phyloP scores from a whole-genome alignment of 352 stramenopile genomes.

The Elongisporangium undulatum region DNA sequence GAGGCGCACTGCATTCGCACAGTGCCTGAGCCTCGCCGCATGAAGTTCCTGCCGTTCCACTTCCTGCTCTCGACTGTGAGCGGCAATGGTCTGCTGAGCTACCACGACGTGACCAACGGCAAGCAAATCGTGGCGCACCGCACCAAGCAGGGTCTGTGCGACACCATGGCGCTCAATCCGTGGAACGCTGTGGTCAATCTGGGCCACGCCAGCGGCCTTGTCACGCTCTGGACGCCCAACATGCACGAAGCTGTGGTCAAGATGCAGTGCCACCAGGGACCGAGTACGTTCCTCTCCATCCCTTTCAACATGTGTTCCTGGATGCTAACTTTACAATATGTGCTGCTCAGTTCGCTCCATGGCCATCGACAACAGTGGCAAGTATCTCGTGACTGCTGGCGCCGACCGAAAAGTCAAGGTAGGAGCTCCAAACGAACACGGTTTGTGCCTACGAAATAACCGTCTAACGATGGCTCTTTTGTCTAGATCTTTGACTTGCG shows the following conservation, averaged over 20 bases:
- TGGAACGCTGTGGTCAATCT: constrained; percentile 96
- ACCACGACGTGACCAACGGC: constrained; percentile 96
- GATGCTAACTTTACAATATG: constrained; percentile 11
- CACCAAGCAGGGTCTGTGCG: constrained; percentile 91
- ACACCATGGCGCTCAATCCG: constrained; percentile 94
- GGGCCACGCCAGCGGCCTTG: constrained; percentile 96
- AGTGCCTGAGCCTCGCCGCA: constrained; percentile 87
- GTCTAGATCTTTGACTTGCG: constrained; percentile 94
- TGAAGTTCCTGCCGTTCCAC: constrained; percentile 99
- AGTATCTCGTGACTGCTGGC: constrained; percentile 96
- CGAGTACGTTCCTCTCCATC: constrained; percentile 61
- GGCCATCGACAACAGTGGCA: constrained; percentile 90
- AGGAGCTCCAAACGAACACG: not conserved
- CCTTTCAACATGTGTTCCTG: not conserved
- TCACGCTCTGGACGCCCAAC: constrained; percentile 98
- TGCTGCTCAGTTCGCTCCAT: constrained; percentile 73
- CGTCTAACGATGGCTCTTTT: not conserved
- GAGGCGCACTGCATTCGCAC: constrained; percentile 96
- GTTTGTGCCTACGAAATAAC: no score
- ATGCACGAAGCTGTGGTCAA: constrained; percentile 94
- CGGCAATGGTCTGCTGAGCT: constrained; percentile 87
- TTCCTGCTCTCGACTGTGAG: constrained; percentile 97
- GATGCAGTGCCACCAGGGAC: constrained; percentile 96
- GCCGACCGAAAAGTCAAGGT: constrained; percentile 93
- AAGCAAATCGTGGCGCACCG: constrained; percentile 89